Conservation (phyloP, 2,329 filamentous ascomycete species). For the Ceratocystiopsis brevicomis region DNA sequence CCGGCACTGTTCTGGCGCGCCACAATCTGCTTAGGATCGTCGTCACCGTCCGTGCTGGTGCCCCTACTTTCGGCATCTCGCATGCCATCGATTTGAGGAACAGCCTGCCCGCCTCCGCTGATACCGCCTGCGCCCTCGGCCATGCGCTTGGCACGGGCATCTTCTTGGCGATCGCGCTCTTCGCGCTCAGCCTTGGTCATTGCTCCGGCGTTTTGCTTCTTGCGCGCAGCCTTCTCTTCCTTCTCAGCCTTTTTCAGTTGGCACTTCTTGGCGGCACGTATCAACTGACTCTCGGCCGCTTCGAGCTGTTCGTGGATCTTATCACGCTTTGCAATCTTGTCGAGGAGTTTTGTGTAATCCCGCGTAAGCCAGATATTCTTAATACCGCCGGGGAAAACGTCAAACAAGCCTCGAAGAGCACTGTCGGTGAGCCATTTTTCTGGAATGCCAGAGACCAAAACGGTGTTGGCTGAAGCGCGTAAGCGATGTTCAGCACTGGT, state of each 20-base stretch:
- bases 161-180: slow-evolving; percentile 27
- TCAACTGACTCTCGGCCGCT: slow-evolving; percentile 63
- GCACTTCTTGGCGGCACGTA: slow-evolving; percentile 59
- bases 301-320: slow-evolving; percentile 56
- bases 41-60: slow-evolving; percentile 5
- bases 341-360: slow-evolving; percentile 62
- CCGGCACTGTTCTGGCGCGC: slow-evolving; percentile 10
- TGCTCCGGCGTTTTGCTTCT: slow-evolving; percentile 26
- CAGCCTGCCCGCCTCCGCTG: slow-evolving; percentile 31
- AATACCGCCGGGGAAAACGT: slow-evolving; percentile 89
- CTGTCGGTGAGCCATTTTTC: slow-evolving; percentile 76
- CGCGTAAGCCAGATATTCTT: slow-evolving; percentile 94
- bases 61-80: slow-evolving; percentile 8
- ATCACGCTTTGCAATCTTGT: slow-evolving; percentile 65
- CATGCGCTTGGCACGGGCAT: slow-evolving; percentile 29
- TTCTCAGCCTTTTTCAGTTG: slow-evolving; percentile 50
- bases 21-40: slow-evolving; percentile 1
- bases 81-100: slow-evolving; percentile 28
- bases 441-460: slow-evolving; percentile 80
- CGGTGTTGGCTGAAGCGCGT: slow-evolving; percentile 83
- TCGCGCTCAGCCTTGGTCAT: slow-evolving; percentile 31
- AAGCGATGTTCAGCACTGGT: slow-evolving; percentile 90
- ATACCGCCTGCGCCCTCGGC: slow-evolving; percentile 31
- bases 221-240: slow-evolving; percentile 46
- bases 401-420: slow-evolving; percentile 66